phyloP scores from a whole-genome alignment of 2,329 filamentous ascomycete species.

The Colletotrichum sidae region DNA sequence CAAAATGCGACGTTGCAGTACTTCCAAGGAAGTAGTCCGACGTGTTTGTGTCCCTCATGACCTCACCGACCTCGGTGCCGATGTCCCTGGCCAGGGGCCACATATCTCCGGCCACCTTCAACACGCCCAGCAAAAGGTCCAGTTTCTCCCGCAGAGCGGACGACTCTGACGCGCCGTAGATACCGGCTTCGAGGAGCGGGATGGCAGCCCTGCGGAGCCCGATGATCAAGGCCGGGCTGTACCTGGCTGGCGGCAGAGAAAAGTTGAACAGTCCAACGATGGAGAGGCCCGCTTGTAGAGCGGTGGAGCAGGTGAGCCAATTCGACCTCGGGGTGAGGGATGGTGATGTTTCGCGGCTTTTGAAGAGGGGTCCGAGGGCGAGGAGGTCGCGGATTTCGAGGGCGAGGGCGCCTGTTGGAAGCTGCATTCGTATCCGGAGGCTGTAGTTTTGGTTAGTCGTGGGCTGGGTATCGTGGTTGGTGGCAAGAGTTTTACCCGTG shows the following conservation, averaged over 20 bases:
- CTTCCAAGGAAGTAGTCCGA: background rate
- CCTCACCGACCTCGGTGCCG: slow-evolving; percentile 24
- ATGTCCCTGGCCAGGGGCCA: slow-evolving; percentile 47
- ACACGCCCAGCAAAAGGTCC: slow-evolving; percentile 44
- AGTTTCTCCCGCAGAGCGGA: slow-evolving; percentile 47
- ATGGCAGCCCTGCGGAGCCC: slow-evolving; percentile 43
- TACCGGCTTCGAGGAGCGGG: slow-evolving; percentile 48
- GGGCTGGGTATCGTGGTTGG: background rate
- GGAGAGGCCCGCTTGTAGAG: slow-evolving; percentile 46
- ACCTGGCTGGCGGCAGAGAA: slow-evolving; percentile 44
- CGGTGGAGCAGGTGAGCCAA: slow-evolving; percentile 30
- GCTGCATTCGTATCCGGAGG: slow-evolving; percentile 37
- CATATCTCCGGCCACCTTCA: slow-evolving; percentile 47
- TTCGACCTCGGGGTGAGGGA: background rate
- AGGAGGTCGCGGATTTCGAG: slow-evolving; percentile 25
- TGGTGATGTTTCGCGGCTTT: background rate
- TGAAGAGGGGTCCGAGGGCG: slow-evolving; percentile 29
- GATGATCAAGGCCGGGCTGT: slow-evolving; percentile 42
- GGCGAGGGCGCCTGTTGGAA: slow-evolving; percentile 41
- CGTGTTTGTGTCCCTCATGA: slow-evolving; percentile 18
- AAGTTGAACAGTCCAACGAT: slow-evolving; percentile 47
- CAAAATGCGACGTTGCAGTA: background rate
- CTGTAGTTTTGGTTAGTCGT: background rate
- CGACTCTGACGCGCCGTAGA: slow-evolving; percentile 48
- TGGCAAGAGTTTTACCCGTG: slow-evolving; percentile 46